A percentile compares a stretch with the other conserved stretches of the same genome.
Evolutionary conservation across 2,329 filamentous ascomycete species (phyloP).

Genomic region (Ophiostoma sp.): DNA sequence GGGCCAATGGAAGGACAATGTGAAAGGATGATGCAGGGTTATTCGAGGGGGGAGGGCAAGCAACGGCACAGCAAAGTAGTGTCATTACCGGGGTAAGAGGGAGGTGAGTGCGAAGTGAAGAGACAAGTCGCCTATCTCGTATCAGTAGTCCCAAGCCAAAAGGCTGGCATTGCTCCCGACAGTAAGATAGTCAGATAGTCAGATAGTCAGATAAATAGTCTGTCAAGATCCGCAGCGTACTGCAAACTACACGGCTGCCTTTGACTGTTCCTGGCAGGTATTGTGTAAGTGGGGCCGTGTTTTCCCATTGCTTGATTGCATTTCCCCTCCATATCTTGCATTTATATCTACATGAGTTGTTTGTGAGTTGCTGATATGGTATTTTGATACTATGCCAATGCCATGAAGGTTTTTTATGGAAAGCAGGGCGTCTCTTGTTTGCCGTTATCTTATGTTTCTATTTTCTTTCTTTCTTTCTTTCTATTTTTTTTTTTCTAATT

Average conservation of each 20-base stretch:
- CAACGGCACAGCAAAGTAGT: too few relatives aligned
- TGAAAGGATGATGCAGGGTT: slow-evolving; percentile 6
- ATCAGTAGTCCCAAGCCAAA: neutral
- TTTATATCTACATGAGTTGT: neutral
- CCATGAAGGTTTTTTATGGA: too few relatives aligned
- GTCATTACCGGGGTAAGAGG: neutral
- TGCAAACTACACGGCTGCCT: neutral
- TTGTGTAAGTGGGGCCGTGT: slow-evolving; percentile 6
- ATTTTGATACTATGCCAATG: neutral
- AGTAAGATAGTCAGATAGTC: neutral
- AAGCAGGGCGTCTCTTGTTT: too few relatives aligned
- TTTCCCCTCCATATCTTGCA: neutral
- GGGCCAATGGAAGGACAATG: neutral
- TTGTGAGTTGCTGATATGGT: neutral
- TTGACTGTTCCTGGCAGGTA: neutral
- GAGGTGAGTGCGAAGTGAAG: neutral
- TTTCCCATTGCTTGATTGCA: neutral
- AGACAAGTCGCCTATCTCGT: neutral
- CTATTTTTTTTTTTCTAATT: too few relatives aligned
- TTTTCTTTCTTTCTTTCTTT: too few relatives aligned
- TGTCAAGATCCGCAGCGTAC: neutral
- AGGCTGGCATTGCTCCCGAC: neutral
- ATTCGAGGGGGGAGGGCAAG: neutral
- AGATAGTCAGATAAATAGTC: neutral
- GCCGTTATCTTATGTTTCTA: too few relatives aligned